These are phyloP conservation scores for Otatea glauca DNA, from an alignment of 176 grass and related monocot species.

Conservation along the genomic window DNA sequence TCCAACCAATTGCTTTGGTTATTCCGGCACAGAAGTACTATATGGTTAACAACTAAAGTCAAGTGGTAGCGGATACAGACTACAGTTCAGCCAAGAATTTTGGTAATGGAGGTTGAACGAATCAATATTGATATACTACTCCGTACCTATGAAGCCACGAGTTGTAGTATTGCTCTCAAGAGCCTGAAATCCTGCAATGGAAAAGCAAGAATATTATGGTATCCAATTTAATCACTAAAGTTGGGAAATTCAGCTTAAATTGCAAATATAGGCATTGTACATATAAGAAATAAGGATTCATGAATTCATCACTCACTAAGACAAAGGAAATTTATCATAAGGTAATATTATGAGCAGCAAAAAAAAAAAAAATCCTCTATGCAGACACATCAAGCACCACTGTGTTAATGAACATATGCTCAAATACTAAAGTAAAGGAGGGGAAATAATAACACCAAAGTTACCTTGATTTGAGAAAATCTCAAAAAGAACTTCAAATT, in stretches of 20 bases:
- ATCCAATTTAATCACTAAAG: background rate
- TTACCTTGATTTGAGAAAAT: conserved; percentile 78
- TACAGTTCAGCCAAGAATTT: background rate
- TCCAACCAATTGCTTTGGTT: background rate
- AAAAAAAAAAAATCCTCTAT: background rate
- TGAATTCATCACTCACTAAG: background rate
- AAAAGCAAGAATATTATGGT: conserved; percentile 28
- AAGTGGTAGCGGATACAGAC: background rate
- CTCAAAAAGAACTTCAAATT: conserved; percentile 88
- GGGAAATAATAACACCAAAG: background rate
- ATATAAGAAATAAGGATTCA: background rate
- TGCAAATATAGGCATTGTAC: background rate
- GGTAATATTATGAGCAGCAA: background rate
- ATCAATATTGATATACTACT: conserved; percentile 19
- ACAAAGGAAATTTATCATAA: background rate
- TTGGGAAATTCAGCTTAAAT: background rate
- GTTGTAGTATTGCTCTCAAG: conserved; percentile 77
- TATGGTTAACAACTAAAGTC: background rate
- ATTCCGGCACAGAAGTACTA: background rate
- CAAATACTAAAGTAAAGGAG: background rate
- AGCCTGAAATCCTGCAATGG: conserved; percentile 65
- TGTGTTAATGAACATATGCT: background rate
- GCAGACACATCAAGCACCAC: background rate
- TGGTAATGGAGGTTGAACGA: background rate
- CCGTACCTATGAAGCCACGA: conserved; percentile 92